Conservation (phyloP, 73 alveolate genomes). For the Stentor coeruleus region DNA sequence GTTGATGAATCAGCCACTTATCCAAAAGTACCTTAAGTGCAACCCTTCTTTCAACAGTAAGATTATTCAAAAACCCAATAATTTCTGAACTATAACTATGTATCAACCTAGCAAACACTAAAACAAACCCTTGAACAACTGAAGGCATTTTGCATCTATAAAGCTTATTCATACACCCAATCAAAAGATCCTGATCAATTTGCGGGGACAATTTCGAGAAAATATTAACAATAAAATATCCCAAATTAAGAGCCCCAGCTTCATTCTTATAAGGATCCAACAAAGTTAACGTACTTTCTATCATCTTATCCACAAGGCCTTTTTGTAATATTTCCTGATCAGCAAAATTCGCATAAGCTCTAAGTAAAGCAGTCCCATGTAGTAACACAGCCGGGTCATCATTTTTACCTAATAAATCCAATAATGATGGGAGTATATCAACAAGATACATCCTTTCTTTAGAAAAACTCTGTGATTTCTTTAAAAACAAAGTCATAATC, state of each 20-base stretch:
- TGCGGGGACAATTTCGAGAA: conserved; percentile 69
- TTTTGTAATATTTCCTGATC: conserved; percentile 51
- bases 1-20: conserved; percentile 94
- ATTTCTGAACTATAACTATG: conserved; percentile 87
- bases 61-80: conserved; percentile 72
- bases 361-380: conserved; percentile 63
- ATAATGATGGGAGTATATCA: conserved; percentile 40
- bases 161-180: conserved; percentile 77
- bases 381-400: conserved; percentile 50
- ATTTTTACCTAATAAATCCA: conserved; percentile 41
- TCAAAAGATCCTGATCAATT: conserved; percentile 74
- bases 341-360: conserved; percentile 69
- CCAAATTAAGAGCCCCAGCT: conserved; percentile 71
- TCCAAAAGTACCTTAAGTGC: conserved; percentile 93
- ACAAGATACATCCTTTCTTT: conserved; percentile 28
- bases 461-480: conserved; percentile 39
- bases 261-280: conserved; percentile 71
- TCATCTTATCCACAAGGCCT: conserved; percentile 46
- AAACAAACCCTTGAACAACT: conserved; percentile 84
- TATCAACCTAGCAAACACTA: conserved; percentile 91
- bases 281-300: conserved; percentile 65
- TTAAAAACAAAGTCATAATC: conserved; percentile 36
- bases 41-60: conserved; percentile 85
- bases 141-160: conserved; percentile 95
- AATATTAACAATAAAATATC: conserved; percentile 73